These are phyloP conservation scores for Sporothrix protearum DNA, from an alignment of 2,329 filamentous ascomycete genomes.

Conservation along the genomic window DNA sequence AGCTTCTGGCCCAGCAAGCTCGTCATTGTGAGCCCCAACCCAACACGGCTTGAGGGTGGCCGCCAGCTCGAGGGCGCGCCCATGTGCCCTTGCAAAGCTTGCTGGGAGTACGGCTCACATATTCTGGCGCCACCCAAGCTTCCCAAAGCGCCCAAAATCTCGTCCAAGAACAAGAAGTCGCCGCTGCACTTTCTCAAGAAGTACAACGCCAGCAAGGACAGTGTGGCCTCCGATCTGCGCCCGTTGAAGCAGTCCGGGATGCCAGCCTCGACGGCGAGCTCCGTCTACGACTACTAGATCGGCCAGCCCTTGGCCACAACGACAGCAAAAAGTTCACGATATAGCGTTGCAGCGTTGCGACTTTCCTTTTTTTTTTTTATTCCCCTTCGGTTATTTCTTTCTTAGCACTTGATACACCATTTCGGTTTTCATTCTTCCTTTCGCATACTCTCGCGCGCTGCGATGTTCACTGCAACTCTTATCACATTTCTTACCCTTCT, in stretches of 20 bases:
- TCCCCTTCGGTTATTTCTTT: neutral
- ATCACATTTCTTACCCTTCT: neutral
- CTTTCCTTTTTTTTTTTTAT: neutral
- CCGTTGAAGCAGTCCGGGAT: constrained; percentile 15
- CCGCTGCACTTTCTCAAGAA: constrained; percentile 9
- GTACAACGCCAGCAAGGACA: constrained; percentile 23
- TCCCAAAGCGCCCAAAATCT: constrained; percentile 7
- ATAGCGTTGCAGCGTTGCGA: neutral
- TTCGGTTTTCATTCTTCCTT: neutral
- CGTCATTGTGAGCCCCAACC: constrained; percentile 23
- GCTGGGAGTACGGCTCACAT: constrained; percentile 26
- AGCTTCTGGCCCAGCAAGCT: constrained; percentile 19
- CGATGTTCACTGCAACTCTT: neutral
- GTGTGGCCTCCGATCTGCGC: constrained; percentile 22
- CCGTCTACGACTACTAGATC: constrained; percentile 10
- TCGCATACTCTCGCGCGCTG: neutral
- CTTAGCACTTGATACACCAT: constrained; percentile 3
- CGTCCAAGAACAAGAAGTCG: constrained; percentile 18
- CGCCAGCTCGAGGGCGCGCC: constrained; percentile 22
- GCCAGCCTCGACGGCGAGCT: neutral
- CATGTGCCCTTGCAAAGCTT: constrained; percentile 27
- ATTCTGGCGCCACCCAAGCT: constrained; percentile 14
- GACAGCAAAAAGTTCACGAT: neutral
- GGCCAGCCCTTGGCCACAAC: neutral
- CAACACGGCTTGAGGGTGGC: constrained; percentile 19